phyloP scores from a whole-genome alignment of 2,329 filamentous ascomycete species.

The Pseudocercospora musae region DNA sequence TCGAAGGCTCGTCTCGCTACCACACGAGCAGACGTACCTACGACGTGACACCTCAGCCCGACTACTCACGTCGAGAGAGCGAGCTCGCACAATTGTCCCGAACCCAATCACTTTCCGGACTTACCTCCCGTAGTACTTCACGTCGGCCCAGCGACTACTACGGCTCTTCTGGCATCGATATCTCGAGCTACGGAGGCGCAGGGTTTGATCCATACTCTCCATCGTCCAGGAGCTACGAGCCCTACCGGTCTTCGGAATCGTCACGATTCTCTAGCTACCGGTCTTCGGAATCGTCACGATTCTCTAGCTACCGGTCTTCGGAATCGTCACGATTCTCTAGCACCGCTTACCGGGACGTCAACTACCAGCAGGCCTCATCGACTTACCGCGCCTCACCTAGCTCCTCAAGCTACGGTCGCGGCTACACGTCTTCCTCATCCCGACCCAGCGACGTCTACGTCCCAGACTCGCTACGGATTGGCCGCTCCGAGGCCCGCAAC shows the following conservation, averaged over 20 bases:
- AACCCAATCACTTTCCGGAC: background rate
- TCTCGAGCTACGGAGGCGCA: background rate
- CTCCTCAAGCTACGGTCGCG: background rate
- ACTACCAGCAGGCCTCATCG: background rate
- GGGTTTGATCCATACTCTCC: background rate
- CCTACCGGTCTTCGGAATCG: background rate
- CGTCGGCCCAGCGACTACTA: constrained; percentile 4
- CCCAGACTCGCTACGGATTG: background rate
- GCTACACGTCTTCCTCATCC: background rate
- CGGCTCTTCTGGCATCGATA: constrained; percentile 1
- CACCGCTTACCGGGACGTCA: background rate
- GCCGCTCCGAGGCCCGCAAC: background rate
- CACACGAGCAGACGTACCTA: background rate
- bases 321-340: background rate
- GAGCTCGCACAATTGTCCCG: background rate
- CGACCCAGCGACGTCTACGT: background rate
- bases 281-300: background rate
- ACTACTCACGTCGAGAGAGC: background rate
- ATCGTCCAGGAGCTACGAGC: background rate
- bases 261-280: background rate
- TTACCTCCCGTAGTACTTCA: background rate
- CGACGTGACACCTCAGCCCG: background rate
- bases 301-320: background rate
- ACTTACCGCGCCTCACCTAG: background rate
- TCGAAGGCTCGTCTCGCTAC: background rate